phyloP scores from a whole-genome alignment of 78 protist genomes.

The Guillardia theta region DNA sequence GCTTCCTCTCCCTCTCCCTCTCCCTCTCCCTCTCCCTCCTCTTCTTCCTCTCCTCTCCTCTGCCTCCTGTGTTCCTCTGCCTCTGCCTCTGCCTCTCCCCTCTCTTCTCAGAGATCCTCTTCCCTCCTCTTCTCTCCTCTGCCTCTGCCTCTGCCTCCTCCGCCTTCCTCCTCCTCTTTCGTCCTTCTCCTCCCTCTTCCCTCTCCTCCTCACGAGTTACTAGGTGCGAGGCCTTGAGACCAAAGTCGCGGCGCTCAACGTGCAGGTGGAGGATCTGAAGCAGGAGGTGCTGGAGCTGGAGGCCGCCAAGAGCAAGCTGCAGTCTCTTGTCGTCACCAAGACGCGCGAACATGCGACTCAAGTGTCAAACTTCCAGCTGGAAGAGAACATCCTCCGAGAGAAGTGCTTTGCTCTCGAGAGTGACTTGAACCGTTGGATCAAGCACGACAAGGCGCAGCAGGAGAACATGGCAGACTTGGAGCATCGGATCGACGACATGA shows the following conservation, averaged over 20 bases:
- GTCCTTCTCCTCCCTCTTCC: neutral
- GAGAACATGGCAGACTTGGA: no score
- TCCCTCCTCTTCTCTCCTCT: no score
- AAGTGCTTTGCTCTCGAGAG: no score
- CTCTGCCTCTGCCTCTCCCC: neutral
- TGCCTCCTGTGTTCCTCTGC: neutral
- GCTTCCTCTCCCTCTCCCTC: neutral
- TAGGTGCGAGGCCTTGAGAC: neutral
- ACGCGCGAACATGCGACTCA: no score
- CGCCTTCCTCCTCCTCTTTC: neutral
- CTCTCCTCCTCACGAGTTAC: neutral
- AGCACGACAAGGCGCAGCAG: no score
- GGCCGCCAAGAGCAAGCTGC: neutral
- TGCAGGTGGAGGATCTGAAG: neutral
- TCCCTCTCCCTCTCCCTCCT: neutral
- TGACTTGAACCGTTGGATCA: no score
- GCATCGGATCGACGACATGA: no score
- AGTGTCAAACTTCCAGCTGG: no score
- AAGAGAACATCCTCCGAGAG: no score
- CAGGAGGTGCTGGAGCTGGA: neutral
- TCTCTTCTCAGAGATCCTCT: neutral
- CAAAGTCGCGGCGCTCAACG: neutral
- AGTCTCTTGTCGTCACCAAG: no score
- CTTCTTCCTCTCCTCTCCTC: neutral
- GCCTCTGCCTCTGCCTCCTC: neutral